Evolutionary conservation across 345 rosid species (phyloP).

Genomic region (Pistacia atlantica): DNA sequence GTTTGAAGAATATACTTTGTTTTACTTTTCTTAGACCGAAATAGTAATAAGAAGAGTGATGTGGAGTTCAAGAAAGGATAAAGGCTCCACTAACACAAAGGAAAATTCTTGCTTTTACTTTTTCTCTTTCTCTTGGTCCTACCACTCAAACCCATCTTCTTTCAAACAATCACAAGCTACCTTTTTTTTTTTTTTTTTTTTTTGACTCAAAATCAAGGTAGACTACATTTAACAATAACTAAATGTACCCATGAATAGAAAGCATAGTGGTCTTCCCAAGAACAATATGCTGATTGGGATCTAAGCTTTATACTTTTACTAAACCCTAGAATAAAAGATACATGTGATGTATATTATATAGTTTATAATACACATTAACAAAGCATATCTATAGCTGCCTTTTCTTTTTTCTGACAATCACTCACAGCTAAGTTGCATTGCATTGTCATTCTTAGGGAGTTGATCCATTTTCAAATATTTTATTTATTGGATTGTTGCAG

Average conservation of each 20-base stretch:
- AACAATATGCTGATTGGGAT: slow-evolving; percentile 33
- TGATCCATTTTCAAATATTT: too few species aligned
- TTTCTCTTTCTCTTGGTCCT: slow-evolving; percentile 14
- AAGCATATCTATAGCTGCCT: neutral
- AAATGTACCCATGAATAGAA: slow-evolving; percentile 16
- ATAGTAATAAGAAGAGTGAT: slow-evolving; percentile 6
- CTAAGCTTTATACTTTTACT: slow-evolving; percentile 32
- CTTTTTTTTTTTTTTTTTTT: slow-evolving; percentile 23
- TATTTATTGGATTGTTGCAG: slow-evolving; percentile 29
- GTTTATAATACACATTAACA: too few species aligned
- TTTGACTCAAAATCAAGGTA: slow-evolving; percentile 27
- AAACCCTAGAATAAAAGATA: slow-evolving; percentile 27
- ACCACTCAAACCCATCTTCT: slow-evolving; percentile 17
- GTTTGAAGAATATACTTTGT: slow-evolving; percentile 1
- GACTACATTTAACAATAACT: slow-evolving; percentile 1
- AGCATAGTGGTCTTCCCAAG: neutral
- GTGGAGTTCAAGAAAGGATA: slow-evolving; percentile 19
- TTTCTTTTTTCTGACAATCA: slow-evolving; percentile 1
- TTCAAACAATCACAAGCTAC: slow-evolving; percentile 13
- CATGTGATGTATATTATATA: neutral
- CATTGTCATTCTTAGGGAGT: neutral
- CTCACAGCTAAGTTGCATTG: too few species aligned
- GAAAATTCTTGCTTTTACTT: slow-evolving; percentile 24
- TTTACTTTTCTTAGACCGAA: slow-evolving; percentile 13
- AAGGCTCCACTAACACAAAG: slow-evolving; percentile 31